These are phyloP conservation scores for Polyporus tsugae DNA, from an alignment of 1,284 basidiomycete genomes.

Conservation along the genomic window DNA sequence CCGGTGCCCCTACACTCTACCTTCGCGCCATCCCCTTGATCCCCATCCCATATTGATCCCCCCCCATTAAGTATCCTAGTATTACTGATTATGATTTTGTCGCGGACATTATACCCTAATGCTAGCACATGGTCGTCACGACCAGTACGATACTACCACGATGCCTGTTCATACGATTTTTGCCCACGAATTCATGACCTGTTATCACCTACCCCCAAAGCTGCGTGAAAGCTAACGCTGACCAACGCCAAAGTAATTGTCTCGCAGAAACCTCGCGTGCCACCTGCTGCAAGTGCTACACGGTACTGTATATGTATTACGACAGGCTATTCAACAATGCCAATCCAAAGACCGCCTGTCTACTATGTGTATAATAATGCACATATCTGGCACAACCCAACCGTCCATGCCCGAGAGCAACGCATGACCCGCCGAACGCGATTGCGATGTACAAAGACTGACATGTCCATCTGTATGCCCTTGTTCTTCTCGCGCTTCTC, in stretches of 20 bases:
- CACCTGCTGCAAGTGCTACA: background rate
- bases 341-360: background rate
- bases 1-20: slow-evolving; percentile 6
- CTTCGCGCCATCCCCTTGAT: slow-evolving; percentile 12
- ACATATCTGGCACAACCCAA: background rate
- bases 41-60: slow-evolving; percentile 9
- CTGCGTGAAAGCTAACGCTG: background rate
- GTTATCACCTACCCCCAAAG: background rate
- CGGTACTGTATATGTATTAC: background rate
- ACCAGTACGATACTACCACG: slow-evolving; percentile 16
- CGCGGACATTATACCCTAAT: slow-evolving; percentile 26
- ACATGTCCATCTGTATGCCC: background rate
- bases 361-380: background rate
- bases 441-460: background rate
- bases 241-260: background rate
- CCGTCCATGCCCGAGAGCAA: background rate
- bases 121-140: slow-evolving; percentile 21
- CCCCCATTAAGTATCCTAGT: slow-evolving; percentile 27
- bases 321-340: background rate
- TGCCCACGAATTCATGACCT: slow-evolving; percentile 14
- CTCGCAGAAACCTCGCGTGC: background rate
- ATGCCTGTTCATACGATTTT: slow-evolving; percentile 12
- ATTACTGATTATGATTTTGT: slow-evolving; percentile 29
- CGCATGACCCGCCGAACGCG: background rate
- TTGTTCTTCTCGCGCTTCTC: background rate